Evolutionary conservation across 768 basidiomycete genomes (phyloP).

Genomic region (Lactarius tabidus): DNA sequence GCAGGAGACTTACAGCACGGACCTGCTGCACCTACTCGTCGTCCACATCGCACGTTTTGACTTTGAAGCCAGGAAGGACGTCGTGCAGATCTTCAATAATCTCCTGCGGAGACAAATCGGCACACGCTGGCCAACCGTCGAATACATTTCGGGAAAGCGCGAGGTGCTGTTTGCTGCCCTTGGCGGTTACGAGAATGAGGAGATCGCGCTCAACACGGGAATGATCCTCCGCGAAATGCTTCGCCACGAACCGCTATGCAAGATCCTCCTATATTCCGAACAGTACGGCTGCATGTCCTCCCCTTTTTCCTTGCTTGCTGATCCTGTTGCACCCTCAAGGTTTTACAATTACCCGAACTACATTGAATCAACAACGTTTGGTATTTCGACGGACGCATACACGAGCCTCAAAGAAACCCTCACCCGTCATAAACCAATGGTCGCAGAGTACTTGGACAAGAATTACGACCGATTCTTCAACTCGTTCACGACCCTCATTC

Average conservation of each 20-base stretch:
- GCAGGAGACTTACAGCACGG: slow-evolving; percentile 91
- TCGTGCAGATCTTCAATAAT: slow-evolving; percentile 85
- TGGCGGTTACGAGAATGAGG: slow-evolving; percentile 92
- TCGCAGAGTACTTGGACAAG: slow-evolving; percentile 93
- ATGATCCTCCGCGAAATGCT: slow-evolving; percentile 98
- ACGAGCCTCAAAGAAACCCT: slow-evolving; percentile 97
- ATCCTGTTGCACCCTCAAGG: slow-evolving; percentile 38
- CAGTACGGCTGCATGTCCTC: slow-evolving; percentile 56
- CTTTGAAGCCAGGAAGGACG: slow-evolving; percentile 88
- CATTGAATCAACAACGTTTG: slow-evolving; percentile 97
- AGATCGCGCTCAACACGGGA: slow-evolving; percentile 94
- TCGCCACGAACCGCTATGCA: slow-evolving; percentile 84
- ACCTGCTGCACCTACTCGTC: slow-evolving; percentile 78
- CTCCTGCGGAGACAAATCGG: slow-evolving; percentile 90
- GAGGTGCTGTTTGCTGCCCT: slow-evolving; percentile 81
- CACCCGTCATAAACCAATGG: slow-evolving; percentile 97
- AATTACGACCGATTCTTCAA: slow-evolving; percentile 98
- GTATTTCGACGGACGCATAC: slow-evolving; percentile 97
- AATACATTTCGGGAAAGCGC: slow-evolving; percentile 77
- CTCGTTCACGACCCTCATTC: slow-evolving; percentile 88
- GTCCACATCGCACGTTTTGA: slow-evolving; percentile 83
- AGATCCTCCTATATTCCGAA: slow-evolving; percentile 88
- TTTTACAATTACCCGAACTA: slow-evolving; percentile 96
- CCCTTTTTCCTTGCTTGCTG: not conserved
- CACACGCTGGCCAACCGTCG: slow-evolving; percentile 91